phyloP scores from a whole-genome alignment of 2,329 filamentous ascomycete species.

The Periconia sp. region DNA sequence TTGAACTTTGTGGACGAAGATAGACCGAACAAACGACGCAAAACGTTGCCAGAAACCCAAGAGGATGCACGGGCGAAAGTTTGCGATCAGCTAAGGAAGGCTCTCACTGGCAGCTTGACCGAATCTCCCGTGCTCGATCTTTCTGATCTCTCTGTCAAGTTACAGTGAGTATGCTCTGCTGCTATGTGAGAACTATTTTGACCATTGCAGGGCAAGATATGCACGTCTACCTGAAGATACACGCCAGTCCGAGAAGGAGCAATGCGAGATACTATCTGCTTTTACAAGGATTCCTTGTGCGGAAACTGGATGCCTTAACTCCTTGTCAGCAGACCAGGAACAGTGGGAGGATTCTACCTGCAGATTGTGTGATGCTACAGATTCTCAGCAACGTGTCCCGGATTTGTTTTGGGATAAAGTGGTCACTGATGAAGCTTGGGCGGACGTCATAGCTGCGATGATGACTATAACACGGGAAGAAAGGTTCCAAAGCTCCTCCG shows the following conservation, averaged over 20 bases:
- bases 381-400: conserved; percentile 1
- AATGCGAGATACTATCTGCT: conserved; percentile 32
- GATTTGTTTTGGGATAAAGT: conserved; percentile 32
- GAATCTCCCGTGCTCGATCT: conserved; percentile 28
- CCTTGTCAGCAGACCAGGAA: conserved; percentile 1
- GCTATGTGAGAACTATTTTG: conserved; percentile 2
- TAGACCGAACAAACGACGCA: conserved; percentile 38
- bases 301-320: conserved; percentile 30
- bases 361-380: conserved; percentile 29
- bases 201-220: conserved; percentile 31
- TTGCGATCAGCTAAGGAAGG: conserved; percentile 27
- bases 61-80: conserved; percentile 15
- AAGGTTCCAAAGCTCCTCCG: conserved; percentile 36
- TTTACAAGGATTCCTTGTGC: conserved; percentile 42
- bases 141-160: conserved; percentile 27
- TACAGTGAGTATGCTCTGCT: conserved; percentile 26
- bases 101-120: conserved; percentile 30
- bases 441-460: conserved; percentile 36
- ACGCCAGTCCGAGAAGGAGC: conserved; percentile 22
- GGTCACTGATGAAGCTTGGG: conserved; percentile 35
- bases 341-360: conserved; percentile 25
- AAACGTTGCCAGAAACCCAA: conserved; percentile 19
- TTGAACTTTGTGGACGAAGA: conserved; percentile 24
- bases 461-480: conserved; percentile 35
- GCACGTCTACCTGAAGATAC: conserved; percentile 19